Base-by-base conservation (phyloP, 2,329 filamentous ascomycete genomes). In the Cordyceps cicadae region DNA sequence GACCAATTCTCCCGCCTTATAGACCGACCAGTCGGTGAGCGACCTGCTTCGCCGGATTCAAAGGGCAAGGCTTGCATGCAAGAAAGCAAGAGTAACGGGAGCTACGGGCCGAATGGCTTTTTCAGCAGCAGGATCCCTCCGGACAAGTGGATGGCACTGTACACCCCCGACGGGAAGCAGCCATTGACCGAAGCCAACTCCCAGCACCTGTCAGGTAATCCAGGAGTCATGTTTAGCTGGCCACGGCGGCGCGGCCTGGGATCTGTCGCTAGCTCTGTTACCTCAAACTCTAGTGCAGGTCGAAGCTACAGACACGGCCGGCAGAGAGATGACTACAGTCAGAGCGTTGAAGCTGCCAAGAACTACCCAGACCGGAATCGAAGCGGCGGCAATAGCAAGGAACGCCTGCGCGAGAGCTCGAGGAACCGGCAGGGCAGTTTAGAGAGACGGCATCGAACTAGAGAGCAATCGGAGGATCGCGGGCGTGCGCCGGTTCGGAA, bases 91-190 rank as follows among this genome's bases (percentile, higher is more conserved):
- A 77, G 82, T 21, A 77, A 77, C 48, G 82, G 80, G 34, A 77
- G 82, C 21, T 77, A 77, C 48, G 82, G 80, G 34, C 82, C 87
- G 32, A 89, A 88, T 64, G 86, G 87, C 14, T 91, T 91, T 14
- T 91, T 91, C 8, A 84, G 88, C 17, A 88, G 88, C 66, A 85
- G 90, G 24, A 96, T 93, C 64, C 90, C 90, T 2, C 82, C 86
- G 58, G 89, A 88, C 0, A 70, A 85, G 9, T 75, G 79, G 19
- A 77, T 97, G 26, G 84, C 87, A 54, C 80, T 92, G 29, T 81
- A 86, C 46, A 77, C 83, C 3, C 72, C 84, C 53, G 24, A 24
- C 24, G 79, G 82, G 61, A 76, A 78, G 14, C 76, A 79, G 1
- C 74, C 81, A 37, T 72, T 74, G 8, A 76, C 76, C n/a, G 81